Evolutionary conservation across 306 rosid species (phyloP), one percentile per base, ranked within the genome.

Genomic region (Vigna reflexopilosa): DNA sequence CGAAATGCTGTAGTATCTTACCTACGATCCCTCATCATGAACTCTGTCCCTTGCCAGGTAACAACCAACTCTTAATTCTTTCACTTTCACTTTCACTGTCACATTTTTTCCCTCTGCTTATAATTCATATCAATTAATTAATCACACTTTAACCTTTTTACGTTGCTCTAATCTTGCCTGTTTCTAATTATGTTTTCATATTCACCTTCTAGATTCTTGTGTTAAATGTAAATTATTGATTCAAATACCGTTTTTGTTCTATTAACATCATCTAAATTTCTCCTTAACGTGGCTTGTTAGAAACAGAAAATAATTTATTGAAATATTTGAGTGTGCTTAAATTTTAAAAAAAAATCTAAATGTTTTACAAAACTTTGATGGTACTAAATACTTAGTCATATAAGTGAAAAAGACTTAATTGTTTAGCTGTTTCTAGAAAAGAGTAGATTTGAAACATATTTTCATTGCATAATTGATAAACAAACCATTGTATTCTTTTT

Each of bases 1-100:
- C 63, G 98, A 70, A 85, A 84, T 82, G 87, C 90, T 0, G 87
- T 94, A 2, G 84, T 92, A 0, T 80, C 81, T 82, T 89, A 94
- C 73, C 85, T 94, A 40, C 83, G 73, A 81, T 76, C 75, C 51
- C 83, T 91, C 40, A 84, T 94, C 58, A 81, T 7, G 48, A 84
- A 55, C 6, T 66, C 80, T 84, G 82, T 86, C 74, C 82, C 96
- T 19, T 90, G 93, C 54, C 73, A 91, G 97, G 98, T 93, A 20
- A 20, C 22, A 20, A 20, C 22, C 22, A 20, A 20, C 22, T 20
- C 22, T 20, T 20, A 20, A 20, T 20, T 20, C 22, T 20, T 20
- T 20, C 22, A 20, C 22, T 20, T 20, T 20, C 22, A 20, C 22
- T 20, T 20, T 20, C 22, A 20, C 22, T 20, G 1, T 20, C 22